A percentile compares a stretch with the other conserved stretches of the same genome.
Evolutionary conservation across 192 early-diverging fungal genomes (phyloP).

Genomic region (Coemansia sp.): DNA sequence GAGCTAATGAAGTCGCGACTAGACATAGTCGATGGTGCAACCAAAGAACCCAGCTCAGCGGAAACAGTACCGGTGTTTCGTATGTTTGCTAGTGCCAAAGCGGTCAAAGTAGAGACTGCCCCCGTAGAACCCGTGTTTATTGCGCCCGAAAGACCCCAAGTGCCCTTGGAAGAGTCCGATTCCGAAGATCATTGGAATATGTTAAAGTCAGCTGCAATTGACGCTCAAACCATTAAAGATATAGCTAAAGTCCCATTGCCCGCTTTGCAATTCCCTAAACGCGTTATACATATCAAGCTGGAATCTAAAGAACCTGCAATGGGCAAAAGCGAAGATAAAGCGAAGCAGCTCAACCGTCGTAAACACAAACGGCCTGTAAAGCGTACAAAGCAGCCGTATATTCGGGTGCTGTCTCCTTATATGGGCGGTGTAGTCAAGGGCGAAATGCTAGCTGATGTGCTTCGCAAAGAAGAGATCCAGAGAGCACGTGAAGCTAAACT

Average conservation of each 20-base stretch:
- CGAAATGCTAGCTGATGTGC: constrained; percentile 41
- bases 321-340: not conserved
- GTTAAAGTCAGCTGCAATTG: constrained; percentile 32
- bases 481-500: constrained; percentile 2
- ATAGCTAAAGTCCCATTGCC: constrained; percentile 29
- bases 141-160: constrained; percentile 28
- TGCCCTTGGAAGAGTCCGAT: constrained; percentile 33
- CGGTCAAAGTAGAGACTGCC: constrained; percentile 39
- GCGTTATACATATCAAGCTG: constrained; percentile 32
- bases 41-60: not conserved
- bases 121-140: constrained; percentile 16
- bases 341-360: constrained; percentile 3
- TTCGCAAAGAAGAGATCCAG: constrained; percentile 33
- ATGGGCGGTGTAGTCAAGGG: constrained; percentile 35
- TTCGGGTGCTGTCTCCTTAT: constrained; percentile 34
- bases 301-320: not conserved
- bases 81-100: constrained; percentile 41
- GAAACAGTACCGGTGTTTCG: constrained; percentile 24
- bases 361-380: not conserved
- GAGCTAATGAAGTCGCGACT: constrained; percentile 42
- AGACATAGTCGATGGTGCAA: constrained; percentile 2
- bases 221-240: constrained; percentile 18
- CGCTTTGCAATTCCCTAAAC: constrained; percentile 25
- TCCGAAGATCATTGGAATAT: constrained; percentile 48
- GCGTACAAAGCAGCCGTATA: constrained; percentile 8